Evolutionary conservation across 495 filamentous ascomycete species (phyloP).

Genomic region (Neurospora hispaniola): DNA sequence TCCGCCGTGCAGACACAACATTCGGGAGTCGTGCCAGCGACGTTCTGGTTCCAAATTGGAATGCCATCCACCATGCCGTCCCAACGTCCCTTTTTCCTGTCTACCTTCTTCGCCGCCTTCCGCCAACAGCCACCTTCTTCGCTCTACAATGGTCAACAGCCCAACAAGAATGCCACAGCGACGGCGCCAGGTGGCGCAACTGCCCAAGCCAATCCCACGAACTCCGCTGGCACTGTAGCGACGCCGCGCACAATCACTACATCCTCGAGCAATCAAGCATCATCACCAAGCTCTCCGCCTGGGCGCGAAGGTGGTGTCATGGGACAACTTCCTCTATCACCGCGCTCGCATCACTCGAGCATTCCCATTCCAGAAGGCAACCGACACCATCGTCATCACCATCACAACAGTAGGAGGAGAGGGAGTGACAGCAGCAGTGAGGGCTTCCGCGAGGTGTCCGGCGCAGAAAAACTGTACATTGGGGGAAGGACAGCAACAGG

Average conservation of each 20-base stretch:
- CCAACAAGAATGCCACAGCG: conserved; percentile 32
- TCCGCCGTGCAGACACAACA: background rate
- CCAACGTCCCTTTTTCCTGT: conserved; percentile 70
- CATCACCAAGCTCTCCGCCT: conserved; percentile 22
- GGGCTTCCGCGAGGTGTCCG: conserved; percentile 64
- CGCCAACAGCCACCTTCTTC: conserved; percentile 37
- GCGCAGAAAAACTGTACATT: conserved; percentile 76
- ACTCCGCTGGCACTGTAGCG: conserved; percentile 11
- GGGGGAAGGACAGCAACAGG: conserved; percentile 75
- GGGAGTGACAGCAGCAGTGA: conserved; percentile 73
- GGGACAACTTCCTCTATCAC: conserved; percentile 32
- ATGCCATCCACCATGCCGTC: conserved; percentile 45
- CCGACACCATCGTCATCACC: conserved; percentile 9
- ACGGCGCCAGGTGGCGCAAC: conserved; percentile 19
- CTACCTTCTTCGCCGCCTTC: conserved; percentile 79
- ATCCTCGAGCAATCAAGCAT: conserved; percentile 17
- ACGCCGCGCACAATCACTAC: conserved; percentile 19
- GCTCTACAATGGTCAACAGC: conserved; percentile 24
- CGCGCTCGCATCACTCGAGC: conserved; percentile 24
- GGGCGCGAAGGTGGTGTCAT: conserved; percentile 29
- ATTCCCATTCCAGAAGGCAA: conserved; percentile 29
- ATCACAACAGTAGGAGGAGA: conserved; percentile 40
- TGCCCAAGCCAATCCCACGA: background rate
- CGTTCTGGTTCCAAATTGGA: background rate
- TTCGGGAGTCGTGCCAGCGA: background rate